phyloP scores from a whole-genome alignment of 1,139 yeast genomes.

The Saccharomyces hybrid region DNA sequence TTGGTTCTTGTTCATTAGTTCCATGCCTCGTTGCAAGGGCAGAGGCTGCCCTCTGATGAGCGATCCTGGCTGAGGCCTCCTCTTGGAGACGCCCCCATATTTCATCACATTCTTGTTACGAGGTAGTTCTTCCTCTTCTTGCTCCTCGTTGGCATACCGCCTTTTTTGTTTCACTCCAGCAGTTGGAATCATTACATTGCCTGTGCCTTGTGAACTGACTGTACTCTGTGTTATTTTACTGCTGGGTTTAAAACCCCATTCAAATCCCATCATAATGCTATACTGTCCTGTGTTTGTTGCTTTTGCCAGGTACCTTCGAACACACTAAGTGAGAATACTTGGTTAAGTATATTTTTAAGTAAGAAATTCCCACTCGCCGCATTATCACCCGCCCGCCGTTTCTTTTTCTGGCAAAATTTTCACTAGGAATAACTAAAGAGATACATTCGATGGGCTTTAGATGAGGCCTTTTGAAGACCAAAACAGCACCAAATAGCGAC shows the following conservation, averaged over 20 bases:
- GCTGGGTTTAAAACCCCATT: conserved; percentile 13
- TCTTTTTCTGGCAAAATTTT: neutral
- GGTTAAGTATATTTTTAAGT: neutral
- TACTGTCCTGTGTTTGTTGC: neutral
- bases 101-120: neutral
- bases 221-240: neutral
- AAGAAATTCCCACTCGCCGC: neutral
- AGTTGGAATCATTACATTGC: neutral
- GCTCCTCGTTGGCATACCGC: neutral
- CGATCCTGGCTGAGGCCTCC: conserved; percentile 11
- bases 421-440: neutral
- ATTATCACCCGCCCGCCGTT: neutral
- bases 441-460: neutral
- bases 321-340: neutral
- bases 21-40: conserved; percentile 27
- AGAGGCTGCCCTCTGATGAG: conserved; percentile 28
- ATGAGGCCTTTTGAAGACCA: neutral
- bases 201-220: neutral
- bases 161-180: conserved; percentile 2
- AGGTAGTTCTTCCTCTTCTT: neutral
- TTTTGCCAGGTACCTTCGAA: neutral
- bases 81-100: conserved; percentile 6
- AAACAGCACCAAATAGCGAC: neutral
- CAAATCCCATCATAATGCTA: conserved; percentile 9
- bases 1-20: conserved; percentile 26